Evolutionary conservation across 768 basidiomycete genomes (phyloP), one percentile per base, ranked within the genome.

Genomic region (Russula sp.): DNA sequence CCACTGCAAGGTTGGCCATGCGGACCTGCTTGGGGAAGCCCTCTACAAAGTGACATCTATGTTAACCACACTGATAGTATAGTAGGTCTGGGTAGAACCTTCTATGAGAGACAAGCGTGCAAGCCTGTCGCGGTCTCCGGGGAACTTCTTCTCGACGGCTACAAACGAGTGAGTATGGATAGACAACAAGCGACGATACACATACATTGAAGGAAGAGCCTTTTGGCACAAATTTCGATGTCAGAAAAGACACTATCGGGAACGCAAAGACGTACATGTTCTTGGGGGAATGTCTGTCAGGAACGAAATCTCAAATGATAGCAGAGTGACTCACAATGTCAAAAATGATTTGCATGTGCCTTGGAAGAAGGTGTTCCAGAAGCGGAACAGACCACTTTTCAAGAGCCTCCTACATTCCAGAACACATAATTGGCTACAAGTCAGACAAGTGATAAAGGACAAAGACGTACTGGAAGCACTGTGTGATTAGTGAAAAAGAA

Each of bases 401-500:
- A 25, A 90, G 74, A 1, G 88, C 88, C 78, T 90, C 88, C 87
- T 88, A 57, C 65, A 32, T 66, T 56, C 43, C 11, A 42, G 43
- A 38, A 29, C 50, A 29, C 2, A 43, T 18, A 38, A 18, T 65
- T 43, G 38, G 39, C 2, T 18, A 34, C n/a, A 42, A 22, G n/a
- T 10, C 64, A 42, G 25, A 42, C 2, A 18, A 20, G 14, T 49
- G 42, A 48, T 7, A 11, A 38, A 38, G 38, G 38, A 60, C 16
- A 52, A 51, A 52, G 67, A 80, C 83, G 68, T 43, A 88, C 92
- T 25, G 93, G 90, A 35, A 97, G 78, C 35, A 98, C 94, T 8
- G 91, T 93, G 74, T 93, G 94, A 72, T 96, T 97, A 10, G 94
- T 98, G 77, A 93, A 98, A 74, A 90, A 93, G 78, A 97, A 95